Conservation (phyloP, 164 flowering plant species). For the Piper longum region DNA sequence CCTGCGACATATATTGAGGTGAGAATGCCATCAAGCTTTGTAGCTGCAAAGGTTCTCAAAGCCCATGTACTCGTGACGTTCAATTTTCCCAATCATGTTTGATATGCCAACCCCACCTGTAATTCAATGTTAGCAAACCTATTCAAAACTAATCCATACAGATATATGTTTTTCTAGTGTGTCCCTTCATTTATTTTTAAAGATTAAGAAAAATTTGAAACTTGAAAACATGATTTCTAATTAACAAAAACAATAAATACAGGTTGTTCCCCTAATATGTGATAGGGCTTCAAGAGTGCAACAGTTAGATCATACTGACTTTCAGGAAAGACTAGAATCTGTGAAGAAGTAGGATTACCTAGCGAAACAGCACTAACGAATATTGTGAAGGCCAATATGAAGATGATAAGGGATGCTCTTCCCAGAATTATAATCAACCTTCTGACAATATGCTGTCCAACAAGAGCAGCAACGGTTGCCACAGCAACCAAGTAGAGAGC, state of each 20-base stretch:
- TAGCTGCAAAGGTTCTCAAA: constrained; percentile 72
- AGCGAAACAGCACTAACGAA: constrained; percentile 81
- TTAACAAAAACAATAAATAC: no score
- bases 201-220: no score
- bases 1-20: no score
- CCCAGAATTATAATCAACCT: constrained; percentile 54
- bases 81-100: constrained; percentile 60
- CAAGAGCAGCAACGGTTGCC: constrained; percentile 79
- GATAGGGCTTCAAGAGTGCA: neutral
- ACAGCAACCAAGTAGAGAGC: constrained; percentile 67
- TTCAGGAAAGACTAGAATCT: neutral
- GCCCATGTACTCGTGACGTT: constrained; percentile 74
- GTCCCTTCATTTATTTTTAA: no score
- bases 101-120: constrained; percentile 85
- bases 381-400: constrained; percentile 75
- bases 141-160: neutral
- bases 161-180: no score
- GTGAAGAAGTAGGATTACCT: constrained; percentile 24
- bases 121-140: neutral
- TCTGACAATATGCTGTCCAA: constrained; percentile 81
- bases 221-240: no score
- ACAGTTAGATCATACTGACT: neutral
- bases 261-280: neutral
- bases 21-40: neutral
- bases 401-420: constrained; percentile 85